phyloP scores from a whole-genome alignment of 2,329 filamentous ascomycete genomes.

The Ascochyta lentis region DNA sequence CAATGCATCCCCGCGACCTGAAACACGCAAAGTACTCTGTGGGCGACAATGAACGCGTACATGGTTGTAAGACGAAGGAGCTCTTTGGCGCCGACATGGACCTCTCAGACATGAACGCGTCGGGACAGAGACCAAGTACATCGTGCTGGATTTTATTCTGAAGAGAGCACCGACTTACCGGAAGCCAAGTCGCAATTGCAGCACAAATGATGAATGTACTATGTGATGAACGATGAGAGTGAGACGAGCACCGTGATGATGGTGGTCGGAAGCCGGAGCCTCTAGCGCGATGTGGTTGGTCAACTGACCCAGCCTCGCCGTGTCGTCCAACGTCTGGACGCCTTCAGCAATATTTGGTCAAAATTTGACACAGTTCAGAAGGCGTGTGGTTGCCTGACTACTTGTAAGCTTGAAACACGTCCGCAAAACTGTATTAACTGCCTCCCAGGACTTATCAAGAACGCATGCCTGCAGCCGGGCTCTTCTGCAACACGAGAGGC shows the following conservation, averaged over 20 bases:
- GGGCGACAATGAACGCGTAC: slow-evolving; percentile 1
- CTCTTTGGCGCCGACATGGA: not conserved
- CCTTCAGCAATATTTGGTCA: too few species aligned
- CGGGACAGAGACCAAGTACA: not conserved
- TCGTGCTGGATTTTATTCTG: not conserved
- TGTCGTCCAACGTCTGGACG: not conserved
- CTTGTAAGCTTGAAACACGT: too few species aligned
- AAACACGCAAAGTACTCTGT: not conserved
- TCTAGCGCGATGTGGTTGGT: slow-evolving; percentile 23
- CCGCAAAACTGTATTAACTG: too few species aligned
- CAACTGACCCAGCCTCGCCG: slow-evolving; percentile 13
- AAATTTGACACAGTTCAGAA: not conserved
- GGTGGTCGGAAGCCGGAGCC: slow-evolving; percentile 1
- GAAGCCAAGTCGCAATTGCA: not conserved
- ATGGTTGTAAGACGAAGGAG: not conserved
- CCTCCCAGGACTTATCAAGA: too few species aligned
- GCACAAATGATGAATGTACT: not conserved
- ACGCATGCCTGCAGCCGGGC: too few species aligned
- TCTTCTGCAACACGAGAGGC: too few species aligned
- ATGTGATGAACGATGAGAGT: slow-evolving; percentile 2
- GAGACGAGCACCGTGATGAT: slow-evolving; percentile 22
- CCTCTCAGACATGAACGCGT: not conserved
- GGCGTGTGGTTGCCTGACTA: too few species aligned
- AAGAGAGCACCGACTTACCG: slow-evolving; percentile 5
- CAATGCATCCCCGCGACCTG: not conserved